Evolutionary conservation across 768 basidiomycete species (phyloP).

Genomic region (Tylopilus rubrobrunneus): DNA sequence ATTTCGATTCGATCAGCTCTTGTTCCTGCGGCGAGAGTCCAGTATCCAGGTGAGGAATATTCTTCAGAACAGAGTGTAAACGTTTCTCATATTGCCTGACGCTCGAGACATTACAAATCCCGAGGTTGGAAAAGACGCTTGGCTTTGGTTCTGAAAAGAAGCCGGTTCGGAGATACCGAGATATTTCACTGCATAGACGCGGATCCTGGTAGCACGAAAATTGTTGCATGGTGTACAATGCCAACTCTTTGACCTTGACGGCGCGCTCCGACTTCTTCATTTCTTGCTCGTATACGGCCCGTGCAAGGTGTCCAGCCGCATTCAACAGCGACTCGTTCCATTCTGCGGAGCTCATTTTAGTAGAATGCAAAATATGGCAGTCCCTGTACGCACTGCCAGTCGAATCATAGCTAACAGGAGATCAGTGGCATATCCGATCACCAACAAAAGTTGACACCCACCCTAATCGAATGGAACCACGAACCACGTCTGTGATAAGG

Average conservation of each 20-base stretch:
- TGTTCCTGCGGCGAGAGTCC: neutral
- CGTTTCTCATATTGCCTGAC: neutral
- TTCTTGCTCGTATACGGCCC: neutral
- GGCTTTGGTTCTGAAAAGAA: neutral
- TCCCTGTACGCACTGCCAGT: neutral
- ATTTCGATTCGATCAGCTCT: neutral
- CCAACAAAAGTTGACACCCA: neutral
- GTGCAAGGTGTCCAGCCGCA: neutral
- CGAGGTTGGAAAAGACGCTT: neutral
- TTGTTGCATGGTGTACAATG: neutral
- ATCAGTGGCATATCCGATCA: neutral
- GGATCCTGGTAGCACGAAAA: neutral
- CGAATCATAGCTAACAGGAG: neutral
- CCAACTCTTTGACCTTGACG: neutral
- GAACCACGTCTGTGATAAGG: neutral
- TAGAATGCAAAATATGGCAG: too few relatives aligned
- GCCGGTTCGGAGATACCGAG: neutral
- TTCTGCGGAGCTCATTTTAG: neutral
- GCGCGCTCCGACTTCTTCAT: neutral
- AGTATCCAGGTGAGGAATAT: neutral
- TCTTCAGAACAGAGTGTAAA: neutral
- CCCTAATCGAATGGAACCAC: neutral
- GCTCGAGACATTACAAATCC: neutral
- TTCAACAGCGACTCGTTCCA: neutral
- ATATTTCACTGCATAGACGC: neutral